Conservation (phyloP, 2,329 filamentous ascomycete genomes). For the Westerdykella sp. region DNA sequence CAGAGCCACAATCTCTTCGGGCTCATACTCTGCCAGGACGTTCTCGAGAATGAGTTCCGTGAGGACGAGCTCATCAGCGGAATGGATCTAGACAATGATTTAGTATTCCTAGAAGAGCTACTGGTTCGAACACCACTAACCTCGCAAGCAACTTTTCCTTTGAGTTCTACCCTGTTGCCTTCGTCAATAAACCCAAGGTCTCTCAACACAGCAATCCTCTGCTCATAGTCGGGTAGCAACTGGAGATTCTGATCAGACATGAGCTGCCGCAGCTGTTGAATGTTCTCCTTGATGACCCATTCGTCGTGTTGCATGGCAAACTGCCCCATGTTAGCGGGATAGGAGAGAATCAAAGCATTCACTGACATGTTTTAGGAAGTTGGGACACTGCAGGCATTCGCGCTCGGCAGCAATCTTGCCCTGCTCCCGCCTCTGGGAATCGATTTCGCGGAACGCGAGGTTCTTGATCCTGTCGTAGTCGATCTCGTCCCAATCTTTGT, state of each 20-base stretch:
- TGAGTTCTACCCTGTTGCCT: slow-evolving; percentile 80
- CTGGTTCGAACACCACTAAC: slow-evolving; percentile 28
- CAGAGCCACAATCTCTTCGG: slow-evolving; percentile 91
- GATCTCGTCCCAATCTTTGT: slow-evolving; percentile 73
- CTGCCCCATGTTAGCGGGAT: slow-evolving; percentile 38
- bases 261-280: slow-evolving; percentile 74
- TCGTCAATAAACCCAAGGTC: slow-evolving; percentile 90
- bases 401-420: slow-evolving; percentile 58
- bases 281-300: slow-evolving; percentile 93
- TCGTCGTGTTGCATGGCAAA: slow-evolving; percentile 96
- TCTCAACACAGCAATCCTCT: slow-evolving; percentile 84
- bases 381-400: slow-evolving; percentile 62
- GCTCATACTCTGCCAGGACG: slow-evolving; percentile 88
- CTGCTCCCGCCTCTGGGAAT: slow-evolving; percentile 63
- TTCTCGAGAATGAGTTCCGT: slow-evolving; percentile 97
- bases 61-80: slow-evolving; percentile 89
- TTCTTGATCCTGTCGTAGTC: slow-evolving; percentile 79
- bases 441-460: slow-evolving; percentile 70
- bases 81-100: slow-evolving; percentile 60
- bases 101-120: slow-evolving; percentile 3
- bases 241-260: slow-evolving; percentile 97
- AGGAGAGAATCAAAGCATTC: not conserved
- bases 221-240: slow-evolving; percentile 91
- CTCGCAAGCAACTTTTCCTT: slow-evolving; percentile 97
- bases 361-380: slow-evolving; percentile 83